Evolutionary conservation across 1,284 basidiomycete species (phyloP).

Genomic region (Apiotrichum montevideense): DNA sequence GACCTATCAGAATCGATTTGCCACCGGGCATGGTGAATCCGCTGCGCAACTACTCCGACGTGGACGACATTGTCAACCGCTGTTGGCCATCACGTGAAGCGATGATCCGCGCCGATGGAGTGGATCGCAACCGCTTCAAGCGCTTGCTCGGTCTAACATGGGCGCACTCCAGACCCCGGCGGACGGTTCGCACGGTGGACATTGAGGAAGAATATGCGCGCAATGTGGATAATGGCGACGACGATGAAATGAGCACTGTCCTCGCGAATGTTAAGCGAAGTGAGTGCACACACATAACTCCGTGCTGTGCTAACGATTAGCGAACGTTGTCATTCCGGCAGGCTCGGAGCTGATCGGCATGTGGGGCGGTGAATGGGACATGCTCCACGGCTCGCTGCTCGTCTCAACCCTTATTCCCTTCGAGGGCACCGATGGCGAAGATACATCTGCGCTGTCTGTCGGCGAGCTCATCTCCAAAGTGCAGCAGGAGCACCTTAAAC

Average conservation of each 20-base stretch:
- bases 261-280: constrained; percentile 40
- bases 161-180: constrained; percentile 39
- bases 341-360: constrained; percentile 45
- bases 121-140: constrained; percentile 37
- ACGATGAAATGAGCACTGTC: constrained; percentile 38
- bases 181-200: constrained; percentile 38
- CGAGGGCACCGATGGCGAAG: constrained; percentile 47
- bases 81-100: constrained; percentile 44
- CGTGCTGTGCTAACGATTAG: constrained; percentile 14
- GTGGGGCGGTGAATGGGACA: constrained; percentile 48
- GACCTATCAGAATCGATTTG: constrained; percentile 30
- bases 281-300: constrained; percentile 14
- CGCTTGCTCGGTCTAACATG: constrained; percentile 42
- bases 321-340: constrained; percentile 42
- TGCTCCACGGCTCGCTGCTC: constrained; percentile 43
- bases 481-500: constrained; percentile 28
- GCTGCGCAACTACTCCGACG: constrained; percentile 35
- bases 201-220: constrained; percentile 40
- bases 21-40: constrained; percentile 34
- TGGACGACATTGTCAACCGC: constrained; percentile 39
- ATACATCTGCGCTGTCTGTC: constrained; percentile 41
- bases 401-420: constrained; percentile 46
- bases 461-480: constrained; percentile 46
- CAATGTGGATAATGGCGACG: constrained; percentile 27
- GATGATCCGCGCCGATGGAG: constrained; percentile 38